A percentile compares a stretch with the other conserved stretches of the same genome.
Conservation (phyloP, 179 eudicot genomes). For the Spinacia oleracea region DNA sequence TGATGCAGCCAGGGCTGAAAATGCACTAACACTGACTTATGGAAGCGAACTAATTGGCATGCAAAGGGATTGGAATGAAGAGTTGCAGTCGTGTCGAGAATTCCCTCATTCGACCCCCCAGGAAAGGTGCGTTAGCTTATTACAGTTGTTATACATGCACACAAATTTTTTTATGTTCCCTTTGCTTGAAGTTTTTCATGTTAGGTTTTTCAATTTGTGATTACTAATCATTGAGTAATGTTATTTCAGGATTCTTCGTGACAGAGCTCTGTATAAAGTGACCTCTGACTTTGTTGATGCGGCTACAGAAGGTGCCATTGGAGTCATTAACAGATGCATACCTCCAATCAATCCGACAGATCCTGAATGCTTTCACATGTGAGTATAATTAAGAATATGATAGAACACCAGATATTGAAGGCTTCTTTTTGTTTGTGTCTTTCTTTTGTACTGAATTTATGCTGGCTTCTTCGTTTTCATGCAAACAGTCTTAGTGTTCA, state of each 20-base stretch:
- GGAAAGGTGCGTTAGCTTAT: slow-evolving; percentile 57
- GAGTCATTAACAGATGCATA: slow-evolving; percentile 92
- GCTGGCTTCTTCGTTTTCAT: neutral
- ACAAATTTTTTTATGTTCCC: neutral
- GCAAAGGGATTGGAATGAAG: slow-evolving; percentile 99
- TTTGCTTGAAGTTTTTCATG: slow-evolving; percentile 2
- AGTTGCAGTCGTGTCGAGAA: slow-evolving; percentile 94
- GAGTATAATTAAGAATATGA: slow-evolving; percentile 33
- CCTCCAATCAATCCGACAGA: slow-evolving; percentile 98
- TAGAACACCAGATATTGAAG: neutral
- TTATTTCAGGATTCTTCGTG: slow-evolving; percentile 76
- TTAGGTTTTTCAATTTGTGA: neutral
- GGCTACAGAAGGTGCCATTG: slow-evolving; percentile 92
- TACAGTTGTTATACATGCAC: slow-evolving; percentile 2
- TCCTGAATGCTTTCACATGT: slow-evolving; percentile 99
- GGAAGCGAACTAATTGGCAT: slow-evolving; percentile 98
- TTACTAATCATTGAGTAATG: neutral
- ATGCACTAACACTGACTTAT: slow-evolving; percentile 78
- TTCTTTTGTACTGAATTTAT: neutral
- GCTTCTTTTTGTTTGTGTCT: neutral
- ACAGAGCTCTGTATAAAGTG: slow-evolving; percentile 93
- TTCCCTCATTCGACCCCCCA: slow-evolving; percentile 82
- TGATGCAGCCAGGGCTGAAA: slow-evolving; percentile 97
- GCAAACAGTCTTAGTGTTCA: neutral
- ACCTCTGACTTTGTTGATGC: slow-evolving; percentile 99